Base-by-base conservation (phyloP, 2,329 filamentous ascomycete species). In the Cercospora zeae-maydis region DNA sequence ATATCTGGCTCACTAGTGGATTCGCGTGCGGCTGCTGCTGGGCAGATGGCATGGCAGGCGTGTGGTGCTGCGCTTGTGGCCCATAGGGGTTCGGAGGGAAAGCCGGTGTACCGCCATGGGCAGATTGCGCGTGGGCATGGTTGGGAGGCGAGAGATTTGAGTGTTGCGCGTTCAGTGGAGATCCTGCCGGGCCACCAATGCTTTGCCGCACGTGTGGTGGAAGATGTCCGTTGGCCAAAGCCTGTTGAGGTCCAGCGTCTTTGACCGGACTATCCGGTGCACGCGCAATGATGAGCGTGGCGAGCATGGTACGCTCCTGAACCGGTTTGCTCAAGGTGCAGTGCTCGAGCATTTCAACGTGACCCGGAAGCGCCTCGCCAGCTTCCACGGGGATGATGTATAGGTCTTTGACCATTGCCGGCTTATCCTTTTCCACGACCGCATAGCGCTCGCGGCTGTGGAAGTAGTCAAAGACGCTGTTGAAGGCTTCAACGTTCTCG, bases 391-490 rank as follows among this genome's bases (percentile, higher is more conserved):
- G 93, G 9, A 97, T 88, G 33, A 98, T 84, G 75, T 98, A 98
- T 1, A 93, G 91, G 73, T 98, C 93, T 63, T 92, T 88, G 54
- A 97, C 89, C 64, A 92, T 88, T 0, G 58, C 53, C 19, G 73
- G 73, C 67, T 73, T 74, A 49, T 74, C 71, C 73, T 93, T 90
- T 13, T 88, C 88, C 6, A 97, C 84, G 1, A 98, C 93, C 19
- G 92, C 93, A 75, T 96, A 99, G 34, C 92, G 85, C 67, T 90
- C 85, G 72, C 93, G 91, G 56, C 83, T 83, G 45, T 87, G 81
- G 74, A 99, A 98, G 78, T 99, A 98, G 58, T 92, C 84, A 71
- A 93, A 91, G n/a, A 98, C 81, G 16, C 84, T 84, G 66, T 89
- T 83, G 72, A 96, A 96, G 1, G 86, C 84, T 0, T 80, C 80